Base-by-base conservation (phyloP, 2,329 filamentous ascomycete genomes). In the Aspergillus sp. region DNA sequence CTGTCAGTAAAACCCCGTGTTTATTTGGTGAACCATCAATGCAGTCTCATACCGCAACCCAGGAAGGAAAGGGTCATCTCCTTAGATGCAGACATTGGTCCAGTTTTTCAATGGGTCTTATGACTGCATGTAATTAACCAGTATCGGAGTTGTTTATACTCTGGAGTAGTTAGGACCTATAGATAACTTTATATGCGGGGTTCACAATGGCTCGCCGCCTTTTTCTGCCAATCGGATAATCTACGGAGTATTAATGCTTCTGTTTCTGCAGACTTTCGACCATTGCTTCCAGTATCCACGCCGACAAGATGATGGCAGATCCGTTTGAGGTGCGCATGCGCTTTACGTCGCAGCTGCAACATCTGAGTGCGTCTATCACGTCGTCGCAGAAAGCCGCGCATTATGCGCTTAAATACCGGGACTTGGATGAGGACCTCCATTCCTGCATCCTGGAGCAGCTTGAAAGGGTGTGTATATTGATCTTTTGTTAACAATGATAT, bases 241-340 rank as follows among this genome's bases (percentile, higher is more conserved):
- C 19, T 19, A 19, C 19, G n/a, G n/a, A n/a, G n/a, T n/a, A 32
- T 32, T 32, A 5, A 5, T 32, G 5, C 30, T 32, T 32, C 8
- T 32, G 5, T 32, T 32, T 32, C 3, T 32, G 5, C 5, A 6
- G 30, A 9, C 30, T 9, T 32, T 32, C 8, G 30, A 32, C 19
- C 19, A 19, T 19, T 19, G 19, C 19, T 19, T 19, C 19, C 19
- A 32, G 30, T 5, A 5, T 32, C 30, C 5, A 42, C 36, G 26
- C n/a, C 19, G 40, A 29, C 46, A 59, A 35, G 72, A 68, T 77
- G 42, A 85, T 84, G 81, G 78, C 78, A 40, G 90, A 98, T 71
- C 93, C 94, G 4, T 98, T 98, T 69, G 93, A 97, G 74, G 91
- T 97, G 58, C 90, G 93, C 64, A 90, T 98, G 80, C 89, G 89